Base-by-base conservation (phyloP, 1,139 yeast genomes). In the Lodderomyces jiufengensis region DNA sequence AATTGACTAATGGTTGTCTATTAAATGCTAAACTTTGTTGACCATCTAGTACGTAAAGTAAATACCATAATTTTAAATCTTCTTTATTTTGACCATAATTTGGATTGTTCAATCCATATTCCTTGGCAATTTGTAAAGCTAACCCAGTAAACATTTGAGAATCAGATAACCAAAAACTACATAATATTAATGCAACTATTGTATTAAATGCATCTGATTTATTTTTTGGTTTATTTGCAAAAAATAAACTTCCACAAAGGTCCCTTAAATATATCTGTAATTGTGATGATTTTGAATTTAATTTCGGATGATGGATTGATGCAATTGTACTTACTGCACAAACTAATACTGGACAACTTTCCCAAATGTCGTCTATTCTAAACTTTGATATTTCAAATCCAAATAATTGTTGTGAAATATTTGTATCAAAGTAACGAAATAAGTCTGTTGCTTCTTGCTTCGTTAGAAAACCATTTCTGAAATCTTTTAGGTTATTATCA, bases 161-260 rank as follows among this genome's bases (percentile, higher is more conserved):
- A 41, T 79, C 73, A 8, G 81, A 72, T 32, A 81, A 66, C 87
- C 87, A 81, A 48, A 80, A 78, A 34, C 84, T 80, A 46, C 84
- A 80, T 24, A 81, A 70, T 18, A 80, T 70, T 31, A 81, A 59
- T 0, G 84, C 85, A 27, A 80, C 63, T 12, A 80, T 75, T 1
- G 81, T 76, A 47, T 79, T 75, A 50, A 76, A 75, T 0, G 78
- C 77, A 34, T 78, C 80, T 2, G 58, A 47, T 46, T 75, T 80
- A 13, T 57, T 61, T 7, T 50, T 50, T 0, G 74, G 74, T 36
- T 57, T 55, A 3, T 69, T 67, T 27, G 61, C 48, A 44, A 65
- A 73, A 13, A 78, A 45, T 5, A 77, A 55, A n/a, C 63, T 57
- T 18, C 73, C 63, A 38, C 80, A 73, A 32, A 76, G 54, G 12